These are phyloP conservation scores for Crucibulum laeve DNA, from an alignment of 768 basidiomycete species.

Conservation along the genomic window DNA sequence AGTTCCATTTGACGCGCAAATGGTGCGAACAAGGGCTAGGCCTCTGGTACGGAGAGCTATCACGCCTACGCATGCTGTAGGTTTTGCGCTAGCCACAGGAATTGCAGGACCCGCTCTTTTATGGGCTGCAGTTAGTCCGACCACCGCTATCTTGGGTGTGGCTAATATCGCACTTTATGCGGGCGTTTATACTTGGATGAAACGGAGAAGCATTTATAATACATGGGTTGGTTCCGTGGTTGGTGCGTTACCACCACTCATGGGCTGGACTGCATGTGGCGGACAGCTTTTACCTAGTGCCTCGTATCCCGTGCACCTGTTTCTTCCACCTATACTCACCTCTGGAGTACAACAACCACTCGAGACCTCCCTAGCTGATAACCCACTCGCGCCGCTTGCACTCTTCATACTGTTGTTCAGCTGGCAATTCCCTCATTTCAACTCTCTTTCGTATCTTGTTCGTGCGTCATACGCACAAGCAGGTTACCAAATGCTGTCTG, in stretches of 20 bases:
- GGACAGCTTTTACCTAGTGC: conserved; percentile 68
- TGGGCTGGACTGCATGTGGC: conserved; percentile 98
- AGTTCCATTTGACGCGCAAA: conserved; percentile 94
- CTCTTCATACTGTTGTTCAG: conserved; percentile 85
- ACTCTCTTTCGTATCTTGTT: conserved; percentile 83
- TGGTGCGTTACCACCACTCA: conserved; percentile 88
- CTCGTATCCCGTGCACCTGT: conserved; percentile 52
- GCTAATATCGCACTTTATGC: conserved; percentile 89
- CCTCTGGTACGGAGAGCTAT: conserved; percentile 87
- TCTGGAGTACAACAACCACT: conserved; percentile 23
- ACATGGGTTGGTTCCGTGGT: conserved; percentile 96
- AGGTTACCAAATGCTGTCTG: conserved; percentile 91
- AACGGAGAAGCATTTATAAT: conserved; percentile 75
- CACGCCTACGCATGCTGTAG: conserved; percentile 76
- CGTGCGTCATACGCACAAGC: conserved; percentile 88
- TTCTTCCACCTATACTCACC: conserved; percentile 58
- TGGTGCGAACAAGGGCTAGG: conserved; percentile 83
- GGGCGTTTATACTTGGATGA: conserved; percentile 88
- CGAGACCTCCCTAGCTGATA: conserved; percentile 58
- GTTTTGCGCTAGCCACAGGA: conserved; percentile 76
- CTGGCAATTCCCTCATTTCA: conserved; percentile 99
- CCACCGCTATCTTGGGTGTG: conserved; percentile 78
- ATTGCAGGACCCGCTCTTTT: conserved; percentile 74
- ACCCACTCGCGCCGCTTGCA: conserved; percentile 75
- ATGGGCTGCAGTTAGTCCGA: conserved; percentile 79